phyloP scores from a whole-genome alignment of 2,329 filamentous ascomycete species.

The Pseudogymnoascus verrucosus region DNA sequence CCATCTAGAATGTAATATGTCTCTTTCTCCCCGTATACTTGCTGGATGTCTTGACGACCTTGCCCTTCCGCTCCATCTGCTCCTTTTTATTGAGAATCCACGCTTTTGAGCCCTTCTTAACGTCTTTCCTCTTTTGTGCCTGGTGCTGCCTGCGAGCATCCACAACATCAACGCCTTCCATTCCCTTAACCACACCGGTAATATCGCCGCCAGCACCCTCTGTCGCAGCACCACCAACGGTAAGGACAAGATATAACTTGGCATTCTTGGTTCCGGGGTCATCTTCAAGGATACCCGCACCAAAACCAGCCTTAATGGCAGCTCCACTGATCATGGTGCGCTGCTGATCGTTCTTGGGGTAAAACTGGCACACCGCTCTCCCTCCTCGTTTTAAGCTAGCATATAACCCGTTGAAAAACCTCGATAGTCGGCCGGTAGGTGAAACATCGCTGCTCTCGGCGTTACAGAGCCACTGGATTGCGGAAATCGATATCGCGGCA shows the following conservation, averaged over 20 bases:
- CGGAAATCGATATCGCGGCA: constrained; percentile 87
- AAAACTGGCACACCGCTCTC: constrained; percentile 92
- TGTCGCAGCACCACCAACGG: constrained; percentile 59
- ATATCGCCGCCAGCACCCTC: constrained; percentile 64
- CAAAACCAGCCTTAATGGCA: constrained; percentile 89
- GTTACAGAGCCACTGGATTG: constrained; percentile 98
- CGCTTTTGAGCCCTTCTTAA: constrained; percentile 74
- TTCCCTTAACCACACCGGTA: constrained; percentile 77
- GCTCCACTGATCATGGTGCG: constrained; percentile 86
- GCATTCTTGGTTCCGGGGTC: constrained; percentile 93
- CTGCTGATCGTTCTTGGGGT: constrained; percentile 91
- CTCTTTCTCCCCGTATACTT: constrained; percentile 93
- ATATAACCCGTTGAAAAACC: constrained; percentile 93
- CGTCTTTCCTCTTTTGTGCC: constrained; percentile 40
- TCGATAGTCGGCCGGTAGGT: constrained; percentile 64
- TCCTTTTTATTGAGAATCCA: constrained; percentile 85
- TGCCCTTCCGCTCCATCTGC: constrained; percentile 90
- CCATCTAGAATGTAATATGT: constrained; percentile 60
- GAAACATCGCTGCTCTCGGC: constrained; percentile 82
- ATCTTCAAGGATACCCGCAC: constrained; percentile 89
- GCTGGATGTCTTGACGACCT: constrained; percentile 82
- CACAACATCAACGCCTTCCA: constrained; percentile 79
- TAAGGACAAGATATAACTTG: constrained; percentile 93
- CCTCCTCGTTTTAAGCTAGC: constrained; percentile 75
- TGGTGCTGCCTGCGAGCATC: constrained; percentile 54